A percentile compares a stretch with the other conserved stretches of the same genome.
Evolutionary conservation across 2,329 filamentous ascomycete species (phyloP).

Genomic region (Colletotrichum navitas): DNA sequence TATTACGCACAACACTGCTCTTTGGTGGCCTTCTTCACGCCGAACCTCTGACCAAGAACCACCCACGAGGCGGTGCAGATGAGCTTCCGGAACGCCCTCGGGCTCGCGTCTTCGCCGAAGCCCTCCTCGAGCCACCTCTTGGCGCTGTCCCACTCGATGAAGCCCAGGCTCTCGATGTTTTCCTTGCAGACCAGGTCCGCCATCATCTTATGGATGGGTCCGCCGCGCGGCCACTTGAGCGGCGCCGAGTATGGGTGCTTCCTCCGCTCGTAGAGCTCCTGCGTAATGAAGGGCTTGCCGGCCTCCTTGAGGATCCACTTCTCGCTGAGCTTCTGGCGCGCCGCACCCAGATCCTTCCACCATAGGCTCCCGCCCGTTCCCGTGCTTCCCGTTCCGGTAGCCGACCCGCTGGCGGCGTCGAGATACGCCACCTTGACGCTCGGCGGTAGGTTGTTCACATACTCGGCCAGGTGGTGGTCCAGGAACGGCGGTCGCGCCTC

Average conservation of each 20-base stretch:
- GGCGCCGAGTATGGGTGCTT: slow-evolving; percentile 66
- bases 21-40: slow-evolving; percentile 34
- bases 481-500: slow-evolving; percentile 54
- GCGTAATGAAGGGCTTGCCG: slow-evolving; percentile 52
- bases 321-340: slow-evolving; percentile 52
- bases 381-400: not conserved
- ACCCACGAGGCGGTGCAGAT: slow-evolving; percentile 32
- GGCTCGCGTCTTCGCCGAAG: slow-evolving; percentile 54
- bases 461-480: slow-evolving; percentile 50
- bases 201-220: slow-evolving; percentile 56
- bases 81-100: slow-evolving; percentile 36
- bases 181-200: slow-evolving; percentile 51
- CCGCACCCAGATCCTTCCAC: slow-evolving; percentile 37
- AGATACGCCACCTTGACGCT: slow-evolving; percentile 47
- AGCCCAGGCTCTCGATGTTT: slow-evolving; percentile 55
- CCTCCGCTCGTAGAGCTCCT: slow-evolving; percentile 62
- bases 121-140: slow-evolving; percentile 52
- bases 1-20: slow-evolving; percentile 2
- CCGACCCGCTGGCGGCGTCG: slow-evolving; percentile 3
- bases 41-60: slow-evolving; percentile 32
- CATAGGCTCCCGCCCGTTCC: slow-evolving; percentile 56
- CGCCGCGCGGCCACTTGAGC: slow-evolving; percentile 53
- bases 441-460: slow-evolving; percentile 49
- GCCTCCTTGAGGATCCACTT: slow-evolving; percentile 66
- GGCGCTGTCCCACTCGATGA: slow-evolving; percentile 54